Conservation (phyloP, 257 asterid species). For the Solanum commersonii region DNA sequence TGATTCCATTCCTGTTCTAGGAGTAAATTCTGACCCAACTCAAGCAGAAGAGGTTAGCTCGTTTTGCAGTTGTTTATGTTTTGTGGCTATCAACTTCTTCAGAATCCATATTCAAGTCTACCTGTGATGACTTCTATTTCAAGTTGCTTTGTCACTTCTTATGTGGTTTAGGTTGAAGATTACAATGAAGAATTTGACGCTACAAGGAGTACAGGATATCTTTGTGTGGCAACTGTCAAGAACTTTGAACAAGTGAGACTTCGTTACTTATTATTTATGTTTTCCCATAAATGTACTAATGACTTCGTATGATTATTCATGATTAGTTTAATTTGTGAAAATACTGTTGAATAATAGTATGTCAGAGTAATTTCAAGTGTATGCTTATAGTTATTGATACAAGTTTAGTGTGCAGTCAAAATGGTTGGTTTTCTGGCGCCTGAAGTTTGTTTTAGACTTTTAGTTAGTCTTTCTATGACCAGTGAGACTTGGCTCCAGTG, state of each 20-base stretch:
- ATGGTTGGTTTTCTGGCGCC: background rate
- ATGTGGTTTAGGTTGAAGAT: conserved; percentile 46
- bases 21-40: conserved; percentile 94
- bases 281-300: background rate
- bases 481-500: background rate
- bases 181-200: conserved; percentile 77
- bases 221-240: conserved; percentile 72
- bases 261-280: background rate
- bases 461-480: background rate
- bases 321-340: background rate
- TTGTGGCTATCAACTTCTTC: background rate
- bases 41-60: conserved; percentile 60
- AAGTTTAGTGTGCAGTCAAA: background rate
- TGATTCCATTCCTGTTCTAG: conserved; percentile 68
- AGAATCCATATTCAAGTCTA: background rate
- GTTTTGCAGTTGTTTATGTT: background rate
- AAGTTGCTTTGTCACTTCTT: background rate
- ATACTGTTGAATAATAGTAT: background rate
- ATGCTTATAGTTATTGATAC: background rate
- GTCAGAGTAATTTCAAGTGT: background rate
- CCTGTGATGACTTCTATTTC: background rate
- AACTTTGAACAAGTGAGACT: conserved; percentile 68
- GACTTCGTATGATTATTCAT: background rate
- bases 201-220: conserved; percentile 90
- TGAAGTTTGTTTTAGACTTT: background rate